Conservation (phyloP, 768 basidiomycete genomes). For the Flagelloscypha sp. region DNA sequence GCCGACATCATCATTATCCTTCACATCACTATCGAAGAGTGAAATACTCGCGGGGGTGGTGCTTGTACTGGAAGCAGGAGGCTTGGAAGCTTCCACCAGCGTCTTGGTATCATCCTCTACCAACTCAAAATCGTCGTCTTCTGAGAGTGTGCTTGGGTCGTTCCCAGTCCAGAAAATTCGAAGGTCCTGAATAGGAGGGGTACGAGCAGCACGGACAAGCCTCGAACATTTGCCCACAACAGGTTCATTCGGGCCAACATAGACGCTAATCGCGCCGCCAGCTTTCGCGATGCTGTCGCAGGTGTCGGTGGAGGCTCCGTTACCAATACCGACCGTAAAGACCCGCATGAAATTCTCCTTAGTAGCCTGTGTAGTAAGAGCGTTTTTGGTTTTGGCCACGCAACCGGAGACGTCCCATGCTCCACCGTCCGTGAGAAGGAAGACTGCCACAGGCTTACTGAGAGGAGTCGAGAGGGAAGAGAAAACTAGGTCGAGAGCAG, state of each 20-base stretch:
- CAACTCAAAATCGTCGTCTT: no score
- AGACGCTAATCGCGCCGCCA: constrained; percentile 44
- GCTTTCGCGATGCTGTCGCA: constrained; percentile 45
- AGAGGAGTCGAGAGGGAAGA: constrained; percentile 16
- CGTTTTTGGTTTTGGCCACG: constrained; percentile 4
- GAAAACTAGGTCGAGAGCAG: constrained; percentile 33
- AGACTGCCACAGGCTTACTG: constrained; percentile 37
- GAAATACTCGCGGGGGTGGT: no score
- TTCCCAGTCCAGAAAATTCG: constrained; percentile 39
- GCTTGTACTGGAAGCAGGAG: no score
- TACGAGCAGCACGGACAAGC: constrained; percentile 43
- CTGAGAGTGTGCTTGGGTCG: no score
- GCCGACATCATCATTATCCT: no score
- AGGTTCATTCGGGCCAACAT: constrained; percentile 36
- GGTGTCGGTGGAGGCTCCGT: constrained; percentile 37
- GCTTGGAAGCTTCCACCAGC: no score
- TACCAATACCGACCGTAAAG: constrained; percentile 54
- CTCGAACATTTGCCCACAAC: constrained; percentile 41
- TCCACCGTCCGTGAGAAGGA: constrained; percentile 53
- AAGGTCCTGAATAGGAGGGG: constrained; percentile 36
- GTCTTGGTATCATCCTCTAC: no score
- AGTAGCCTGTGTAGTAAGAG: constrained; percentile 13
- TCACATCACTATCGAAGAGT: no score
- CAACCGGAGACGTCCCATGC: constrained; percentile 23
- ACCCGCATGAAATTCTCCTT: constrained; percentile 28